Evolutionary conservation across 2,329 filamentous ascomycete species (phyloP).

Genomic region (Thelonectria rubi): DNA sequence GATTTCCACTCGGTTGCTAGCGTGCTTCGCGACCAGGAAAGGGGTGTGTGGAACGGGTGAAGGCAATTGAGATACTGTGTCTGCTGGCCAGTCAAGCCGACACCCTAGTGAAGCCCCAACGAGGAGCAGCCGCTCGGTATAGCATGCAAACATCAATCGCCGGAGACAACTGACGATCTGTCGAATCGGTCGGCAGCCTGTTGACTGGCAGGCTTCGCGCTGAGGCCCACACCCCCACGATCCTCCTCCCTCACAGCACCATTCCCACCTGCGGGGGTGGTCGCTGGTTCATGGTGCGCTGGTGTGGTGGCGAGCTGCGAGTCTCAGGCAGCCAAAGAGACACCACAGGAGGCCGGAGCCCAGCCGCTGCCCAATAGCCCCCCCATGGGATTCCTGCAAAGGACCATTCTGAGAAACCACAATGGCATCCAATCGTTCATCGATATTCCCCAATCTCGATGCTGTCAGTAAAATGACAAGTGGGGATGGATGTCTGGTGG

Average conservation of each 20-base stretch:
- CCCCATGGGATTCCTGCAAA: constrained; percentile 36
- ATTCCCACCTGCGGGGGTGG: constrained; percentile 5
- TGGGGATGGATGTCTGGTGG: constrained; percentile 27
- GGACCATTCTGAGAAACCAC: constrained; percentile 29
- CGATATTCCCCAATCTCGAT: constrained; percentile 35
- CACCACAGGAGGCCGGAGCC: not conserved
- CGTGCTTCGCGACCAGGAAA: constrained; percentile 2
- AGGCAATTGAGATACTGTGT: constrained; percentile 5
- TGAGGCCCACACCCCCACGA: constrained; percentile 11
- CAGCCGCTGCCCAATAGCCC: constrained; percentile 7
- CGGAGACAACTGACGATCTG: constrained; percentile 18
- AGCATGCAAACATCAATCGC: constrained; percentile 8
- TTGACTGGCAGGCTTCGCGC: constrained; percentile 5
- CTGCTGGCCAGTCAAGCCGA: not conserved
- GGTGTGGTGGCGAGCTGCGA: constrained; percentile 6
- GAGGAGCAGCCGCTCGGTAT: not conserved
- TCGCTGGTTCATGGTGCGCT: constrained; percentile 9
- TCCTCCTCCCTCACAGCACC: constrained; percentile 8
- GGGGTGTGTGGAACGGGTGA: constrained; percentile 10
- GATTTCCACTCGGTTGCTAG: constrained; percentile 20
- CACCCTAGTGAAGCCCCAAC: not conserved
- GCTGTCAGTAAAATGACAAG: constrained; percentile 6
- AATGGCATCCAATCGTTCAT: constrained; percentile 35
- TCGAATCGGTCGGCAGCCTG: not conserved
- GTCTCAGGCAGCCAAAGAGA: constrained; percentile 3